Conservation (phyloP, 495 filamentous ascomycete species). For the Xylaria bambusicola region DNA sequence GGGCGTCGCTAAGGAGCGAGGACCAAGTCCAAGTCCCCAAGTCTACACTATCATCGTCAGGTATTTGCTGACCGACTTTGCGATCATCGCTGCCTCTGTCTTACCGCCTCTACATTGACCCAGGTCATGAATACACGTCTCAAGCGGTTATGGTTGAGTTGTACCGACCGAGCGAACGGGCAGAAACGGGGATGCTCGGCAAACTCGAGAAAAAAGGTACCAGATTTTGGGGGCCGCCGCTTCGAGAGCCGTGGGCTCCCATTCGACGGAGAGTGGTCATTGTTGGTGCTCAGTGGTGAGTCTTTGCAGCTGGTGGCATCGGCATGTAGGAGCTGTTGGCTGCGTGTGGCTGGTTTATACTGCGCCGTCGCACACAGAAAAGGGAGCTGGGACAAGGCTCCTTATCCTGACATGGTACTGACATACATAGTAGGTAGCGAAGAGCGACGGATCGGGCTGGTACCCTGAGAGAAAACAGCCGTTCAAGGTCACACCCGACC, state of each 20-base stretch:
- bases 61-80: conserved; percentile 20
- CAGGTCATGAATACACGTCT: conserved; percentile 8
- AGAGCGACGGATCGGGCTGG: conserved; percentile 18
- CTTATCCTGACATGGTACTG: background rate
- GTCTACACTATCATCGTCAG: conserved; percentile 5
- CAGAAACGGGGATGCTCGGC: conserved; percentile 2
- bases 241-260: background rate
- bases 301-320: conserved; percentile 5
- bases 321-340: background rate
- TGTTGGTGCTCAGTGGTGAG: conserved; percentile 6
- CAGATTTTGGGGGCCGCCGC: conserved; percentile 1
- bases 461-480: conserved; percentile 9
- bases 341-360: conserved; percentile 16
- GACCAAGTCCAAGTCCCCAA: too few relatives aligned
- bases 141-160: background rate
- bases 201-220: background rate
- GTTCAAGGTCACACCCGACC: conserved; percentile 18
- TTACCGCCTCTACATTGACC: conserved; percentile 26
- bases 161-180: background rate
- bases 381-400: background rate
- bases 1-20: background rate
- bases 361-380: background rate
- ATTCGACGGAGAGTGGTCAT: background rate
- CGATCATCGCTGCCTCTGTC: conserved; percentile 9
- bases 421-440: too few relatives aligned